Base-by-base conservation (phyloP, 495 filamentous ascomycete species). In the Trichoderma gamsii region DNA sequence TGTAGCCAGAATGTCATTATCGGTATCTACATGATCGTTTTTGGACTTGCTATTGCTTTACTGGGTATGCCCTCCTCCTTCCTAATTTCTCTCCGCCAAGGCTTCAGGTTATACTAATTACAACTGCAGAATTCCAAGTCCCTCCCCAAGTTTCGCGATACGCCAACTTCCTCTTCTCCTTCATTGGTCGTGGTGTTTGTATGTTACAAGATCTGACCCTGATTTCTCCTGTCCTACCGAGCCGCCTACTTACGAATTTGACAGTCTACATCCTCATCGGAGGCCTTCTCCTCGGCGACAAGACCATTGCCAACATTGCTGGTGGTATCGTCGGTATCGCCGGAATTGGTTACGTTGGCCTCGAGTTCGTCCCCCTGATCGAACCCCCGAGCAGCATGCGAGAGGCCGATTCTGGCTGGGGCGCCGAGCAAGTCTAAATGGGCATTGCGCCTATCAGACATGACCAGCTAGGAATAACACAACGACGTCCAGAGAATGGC, bases 381-480 rank as follows among this genome's bases (percentile, higher is more conserved):
- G 95, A 99, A 83, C 94, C 96, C 25, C 96, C 96, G 23, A 89
- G 92, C 72, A 99, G 97, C 81, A 99, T 99, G 96, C 87, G 95
- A 77, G 93, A 96, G 78, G 82, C 81, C 68, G 92, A 95, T 79
- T 41, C 51, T 23, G 88, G 92, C 71, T 97, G 93, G 93, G 93
- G 93, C 69, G 91, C 92, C 64, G 93, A 97, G 82, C 79, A 95
- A 82, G 89, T 96, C 65, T 96, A 89, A 79, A 43, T 35, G 25
- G 66, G 16, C 49, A 41, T 13, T 32, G 44, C 12, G 44, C 12
- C 44, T 16, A 12, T 11, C n/a, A 16, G 3, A 15, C 15, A 18
- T 9, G 6, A n/a, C 44, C 44, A n/a, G 18, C 44, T n/a, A 46
- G 11, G 44, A 46, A 46, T 46, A 46, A 6, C 7, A 6, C 46